phyloP scores from a whole-genome alignment of 2,329 filamentous ascomycete species.

The Pezizomycotina sp. region DNA sequence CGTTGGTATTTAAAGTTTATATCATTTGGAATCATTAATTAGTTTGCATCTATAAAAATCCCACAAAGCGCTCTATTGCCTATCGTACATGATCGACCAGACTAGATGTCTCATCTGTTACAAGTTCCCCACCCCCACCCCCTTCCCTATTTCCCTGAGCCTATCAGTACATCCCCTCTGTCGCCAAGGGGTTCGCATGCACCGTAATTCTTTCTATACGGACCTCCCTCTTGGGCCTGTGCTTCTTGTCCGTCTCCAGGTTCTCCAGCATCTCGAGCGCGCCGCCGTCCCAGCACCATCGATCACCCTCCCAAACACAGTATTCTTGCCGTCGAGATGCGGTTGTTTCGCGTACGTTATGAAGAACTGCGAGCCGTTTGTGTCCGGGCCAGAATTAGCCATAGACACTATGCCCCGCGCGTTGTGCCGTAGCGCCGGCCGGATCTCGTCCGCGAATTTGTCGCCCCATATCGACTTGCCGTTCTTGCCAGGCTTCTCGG shows the following conservation, averaged over 20 bases:
- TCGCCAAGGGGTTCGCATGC: constrained; percentile 62
- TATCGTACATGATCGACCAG: too few species aligned
- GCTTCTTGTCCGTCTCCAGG: constrained; percentile 61
- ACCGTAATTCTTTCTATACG: constrained; percentile 54
- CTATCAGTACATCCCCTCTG: constrained; percentile 9
- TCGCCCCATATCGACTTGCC: constrained; percentile 52
- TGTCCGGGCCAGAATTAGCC: constrained; percentile 59
- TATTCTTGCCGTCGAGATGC: constrained; percentile 70
- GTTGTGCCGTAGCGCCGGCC: constrained; percentile 51
- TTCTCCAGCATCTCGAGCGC: constrained; percentile 55
- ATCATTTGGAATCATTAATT: too few species aligned
- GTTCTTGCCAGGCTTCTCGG: constrained; percentile 34
- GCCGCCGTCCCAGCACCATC: constrained; percentile 42
- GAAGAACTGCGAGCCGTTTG: constrained; percentile 70
- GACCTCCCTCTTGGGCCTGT: constrained; percentile 48
- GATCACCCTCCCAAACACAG: constrained; percentile 52
- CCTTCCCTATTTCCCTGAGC: too few species aligned
- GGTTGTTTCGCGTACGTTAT: constrained; percentile 59
- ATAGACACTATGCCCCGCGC: constrained; percentile 55
- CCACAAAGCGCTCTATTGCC: too few species aligned
- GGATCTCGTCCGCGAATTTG: constrained; percentile 66
- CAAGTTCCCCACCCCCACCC: too few species aligned
- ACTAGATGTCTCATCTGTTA: too few species aligned
- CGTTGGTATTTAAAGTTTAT: too few species aligned
- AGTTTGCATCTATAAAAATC: too few species aligned